These are phyloP conservation scores for Cornus controversa DNA, from an alignment of 148 eudicot species.

Conservation along the genomic window DNA sequence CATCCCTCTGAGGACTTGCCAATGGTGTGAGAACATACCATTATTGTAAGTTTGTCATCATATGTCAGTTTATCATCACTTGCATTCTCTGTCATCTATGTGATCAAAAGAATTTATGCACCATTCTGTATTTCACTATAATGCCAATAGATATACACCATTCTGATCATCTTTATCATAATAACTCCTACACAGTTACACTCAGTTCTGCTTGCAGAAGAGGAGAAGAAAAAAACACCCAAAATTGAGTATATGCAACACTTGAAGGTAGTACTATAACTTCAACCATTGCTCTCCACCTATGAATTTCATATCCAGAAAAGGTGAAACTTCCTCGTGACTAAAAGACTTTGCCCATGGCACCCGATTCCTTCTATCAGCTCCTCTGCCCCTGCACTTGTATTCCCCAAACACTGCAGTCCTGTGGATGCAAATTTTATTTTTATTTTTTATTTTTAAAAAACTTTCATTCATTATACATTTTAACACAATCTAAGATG, in stretches of 20 bases:
- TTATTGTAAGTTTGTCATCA: background rate
- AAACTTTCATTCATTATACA: background rate
- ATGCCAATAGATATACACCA: too few species aligned
- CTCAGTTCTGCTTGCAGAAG: too few species aligned
- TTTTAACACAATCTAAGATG: too few species aligned
- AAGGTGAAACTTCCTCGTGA: slow-evolving; percentile 48
- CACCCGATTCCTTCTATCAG: slow-evolving; percentile 48
- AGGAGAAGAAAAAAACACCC: too few species aligned
- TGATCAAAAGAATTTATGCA: too few species aligned
- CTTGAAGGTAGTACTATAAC: slow-evolving; percentile 24
- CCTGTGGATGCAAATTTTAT: slow-evolving; percentile 34
- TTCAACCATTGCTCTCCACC: slow-evolving; percentile 78
- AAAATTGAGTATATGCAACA: background rate
- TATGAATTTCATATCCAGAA: slow-evolving; percentile 57
- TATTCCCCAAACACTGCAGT: slow-evolving; percentile 81
- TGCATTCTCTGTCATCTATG: background rate
- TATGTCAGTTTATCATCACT: too few species aligned
- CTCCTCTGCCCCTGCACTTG: slow-evolving; percentile 70
- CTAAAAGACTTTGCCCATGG: slow-evolving; percentile 60
- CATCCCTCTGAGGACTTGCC: background rate
- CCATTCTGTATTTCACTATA: too few species aligned
- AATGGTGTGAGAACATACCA: background rate
- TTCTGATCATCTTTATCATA: too few species aligned
- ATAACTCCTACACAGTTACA: too few species aligned
- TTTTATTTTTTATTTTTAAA: too few species aligned